Evolutionary conservation across 768 basidiomycete species (phyloP), one percentile per base, ranked within the genome.

Genomic region (Boletus rex-veris): DNA sequence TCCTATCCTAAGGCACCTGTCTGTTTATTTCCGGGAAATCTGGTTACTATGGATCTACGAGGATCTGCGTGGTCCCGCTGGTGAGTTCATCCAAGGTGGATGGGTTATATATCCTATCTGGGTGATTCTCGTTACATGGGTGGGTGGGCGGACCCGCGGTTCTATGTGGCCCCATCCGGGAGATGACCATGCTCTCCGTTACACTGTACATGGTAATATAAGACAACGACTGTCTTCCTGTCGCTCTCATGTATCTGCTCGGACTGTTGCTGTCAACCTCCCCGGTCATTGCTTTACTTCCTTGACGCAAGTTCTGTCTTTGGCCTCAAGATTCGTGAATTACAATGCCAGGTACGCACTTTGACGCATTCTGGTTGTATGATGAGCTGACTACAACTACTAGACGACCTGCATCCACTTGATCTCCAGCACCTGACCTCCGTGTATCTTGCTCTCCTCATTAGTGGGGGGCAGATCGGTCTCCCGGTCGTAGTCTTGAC

Each of bases 391-490:
- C 15, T 12, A 42, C 18, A n/a, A n/a, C 33, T 45, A 52, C 41
- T 12, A 59, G 59, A 48, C 24, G 26, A 37, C 41, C 24, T 12
- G 14, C 31, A 59, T 35, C 51, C 58, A 1, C 69, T 55, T 45
- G 54, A 69, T 48, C 60, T 71, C 46, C 52, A 59, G 36, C 59
- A 66, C 43, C 59, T 82, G 24, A 61, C 64, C 12, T 54, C 75
- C 21, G 63, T 71, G 7, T 84, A 74, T 61, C 69, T 83, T 48
- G 69, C 68, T 19, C 68, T 85, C 7, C 77, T 80, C 50, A 70
- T 82, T 24, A 56, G 71, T 37, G 84, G 80, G 33, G 83, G 82
- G 1, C 78, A 84, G 52, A 63, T 81, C 39, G 75, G 79, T 42
- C 66, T 83, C 12, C 80, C 80, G 14, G 55, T 79, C 10, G 69